Conservation (phyloP, 2,329 filamentous ascomycete species). For the Aspergillus hortae region DNA sequence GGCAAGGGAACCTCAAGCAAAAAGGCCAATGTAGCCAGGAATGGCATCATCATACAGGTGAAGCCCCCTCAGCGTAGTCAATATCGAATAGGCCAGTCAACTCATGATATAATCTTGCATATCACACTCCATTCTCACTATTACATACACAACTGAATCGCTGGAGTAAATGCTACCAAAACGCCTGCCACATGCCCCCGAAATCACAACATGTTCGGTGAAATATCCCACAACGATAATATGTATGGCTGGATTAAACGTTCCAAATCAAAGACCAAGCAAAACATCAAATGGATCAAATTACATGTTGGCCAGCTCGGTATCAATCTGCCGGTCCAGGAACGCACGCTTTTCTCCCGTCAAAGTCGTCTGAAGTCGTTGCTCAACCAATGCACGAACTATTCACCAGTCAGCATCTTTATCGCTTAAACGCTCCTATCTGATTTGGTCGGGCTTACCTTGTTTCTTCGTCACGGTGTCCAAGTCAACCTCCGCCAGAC, state of each 20-base stretch:
- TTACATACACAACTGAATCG: not conserved
- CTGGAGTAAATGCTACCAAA: not conserved
- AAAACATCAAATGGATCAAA: not conserved
- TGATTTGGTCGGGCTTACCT: conserved; percentile 40
- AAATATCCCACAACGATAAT: not conserved
- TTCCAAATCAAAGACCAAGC: not conserved
- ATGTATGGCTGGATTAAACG: not conserved
- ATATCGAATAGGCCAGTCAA: no score
- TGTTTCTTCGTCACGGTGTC: conserved; percentile 99
- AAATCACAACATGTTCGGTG: not conserved
- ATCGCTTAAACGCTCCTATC: not conserved
- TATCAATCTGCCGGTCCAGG: conserved; percentile 89
- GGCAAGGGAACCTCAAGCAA: no score
- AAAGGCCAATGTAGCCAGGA: no score
- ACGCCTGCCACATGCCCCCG: not conserved
- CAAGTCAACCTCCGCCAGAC: conserved; percentile 82
- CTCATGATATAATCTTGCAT: no score
- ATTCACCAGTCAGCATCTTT: not conserved
- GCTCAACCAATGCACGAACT: conserved; percentile 84
- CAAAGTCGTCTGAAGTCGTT: conserved; percentile 85
- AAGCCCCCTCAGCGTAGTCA: no score
- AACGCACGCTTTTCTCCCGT: conserved; percentile 81
- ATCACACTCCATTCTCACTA: not conserved
- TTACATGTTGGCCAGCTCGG: conserved; percentile 90
- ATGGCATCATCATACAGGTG: no score